Conservation (phyloP, 1,284 basidiomycete genomes). For the Mycena sp. region DNA sequence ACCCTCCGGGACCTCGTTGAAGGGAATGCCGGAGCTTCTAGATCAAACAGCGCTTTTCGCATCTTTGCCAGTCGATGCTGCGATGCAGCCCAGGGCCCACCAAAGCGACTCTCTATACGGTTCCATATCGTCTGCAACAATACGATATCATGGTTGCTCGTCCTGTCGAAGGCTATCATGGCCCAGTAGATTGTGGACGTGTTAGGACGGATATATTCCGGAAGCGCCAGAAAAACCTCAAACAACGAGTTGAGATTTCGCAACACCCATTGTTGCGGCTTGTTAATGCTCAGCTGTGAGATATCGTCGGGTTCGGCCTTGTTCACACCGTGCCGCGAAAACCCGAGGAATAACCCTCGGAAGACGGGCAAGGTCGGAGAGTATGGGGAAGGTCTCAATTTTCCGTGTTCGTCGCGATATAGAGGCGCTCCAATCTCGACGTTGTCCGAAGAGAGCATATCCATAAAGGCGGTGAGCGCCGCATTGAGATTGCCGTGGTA, state of each 20-base stretch:
- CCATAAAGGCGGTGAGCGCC: slow-evolving; percentile 69
- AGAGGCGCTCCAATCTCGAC: slow-evolving; percentile 44
- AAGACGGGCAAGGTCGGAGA: slow-evolving; percentile 64
- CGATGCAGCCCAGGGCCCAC: slow-evolving; percentile 52
- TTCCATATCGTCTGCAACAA: slow-evolving; percentile 64
- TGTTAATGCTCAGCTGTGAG: slow-evolving; percentile 3
- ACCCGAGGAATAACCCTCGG: slow-evolving; percentile 81
- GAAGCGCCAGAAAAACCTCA: slow-evolving; percentile 63
- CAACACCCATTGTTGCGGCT: slow-evolving; percentile 56
- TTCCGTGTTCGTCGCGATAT: slow-evolving; percentile 37
- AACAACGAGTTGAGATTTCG: slow-evolving; percentile 65
- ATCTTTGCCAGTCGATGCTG: slow-evolving; percentile 55
- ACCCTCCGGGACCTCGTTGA: too few relatives aligned
- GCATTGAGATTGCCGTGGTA: slow-evolving; percentile 74
- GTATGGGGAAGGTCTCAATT: slow-evolving; percentile 44
- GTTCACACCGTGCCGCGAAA: slow-evolving; percentile 63
- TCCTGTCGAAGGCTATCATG: slow-evolving; percentile 65
- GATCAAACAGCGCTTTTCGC: slow-evolving; percentile 32
- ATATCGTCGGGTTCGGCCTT: slow-evolving; percentile 10
- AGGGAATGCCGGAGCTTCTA: background rate
- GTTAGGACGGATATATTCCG: slow-evolving; percentile 52
- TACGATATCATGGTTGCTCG: slow-evolving; percentile 58
- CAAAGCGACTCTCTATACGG: slow-evolving; percentile 62
- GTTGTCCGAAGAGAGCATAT: slow-evolving; percentile 70
- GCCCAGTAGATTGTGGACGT: slow-evolving; percentile 69